Evolutionary conservation across 2,329 filamentous ascomycete species (phyloP).

Genomic region (Colletotrichum sp.): DNA sequence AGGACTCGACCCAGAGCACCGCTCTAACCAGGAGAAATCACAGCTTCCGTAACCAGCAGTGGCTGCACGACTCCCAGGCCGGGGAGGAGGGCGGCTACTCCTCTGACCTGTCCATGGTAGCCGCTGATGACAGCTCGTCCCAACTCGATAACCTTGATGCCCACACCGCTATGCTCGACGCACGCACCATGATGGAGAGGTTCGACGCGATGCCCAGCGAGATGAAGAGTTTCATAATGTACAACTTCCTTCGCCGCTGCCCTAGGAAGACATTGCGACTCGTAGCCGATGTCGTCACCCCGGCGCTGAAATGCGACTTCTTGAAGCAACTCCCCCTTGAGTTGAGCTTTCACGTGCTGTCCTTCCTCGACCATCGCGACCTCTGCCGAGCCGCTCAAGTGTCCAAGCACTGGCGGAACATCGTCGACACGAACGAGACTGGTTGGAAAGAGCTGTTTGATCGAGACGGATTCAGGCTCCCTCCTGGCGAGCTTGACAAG

Average conservation of each 20-base stretch:
- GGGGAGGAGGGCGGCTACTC: constrained; percentile 40
- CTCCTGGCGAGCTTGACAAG: constrained; percentile 81
- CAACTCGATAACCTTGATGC: constrained; percentile 29
- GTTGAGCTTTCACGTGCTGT: constrained; percentile 84
- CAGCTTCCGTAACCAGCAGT: constrained; percentile 27
- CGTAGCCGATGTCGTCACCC: constrained; percentile 89
- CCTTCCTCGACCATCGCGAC: constrained; percentile 84
- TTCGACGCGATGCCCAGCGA: constrained; percentile 92
- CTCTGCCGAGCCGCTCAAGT: constrained; percentile 92
- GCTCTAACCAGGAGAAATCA: constrained; percentile 3
- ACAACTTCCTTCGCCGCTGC: constrained; percentile 88
- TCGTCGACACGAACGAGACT: constrained; percentile 91
- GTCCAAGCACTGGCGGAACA: constrained; percentile 90
- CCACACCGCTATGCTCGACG: constrained; percentile 69
- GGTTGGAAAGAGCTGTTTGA: constrained; percentile 96
- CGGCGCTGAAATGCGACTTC: constrained; percentile 94
- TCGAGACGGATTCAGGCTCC: constrained; percentile 78
- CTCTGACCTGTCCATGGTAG: constrained; percentile 12
- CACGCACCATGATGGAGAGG: constrained; percentile 84
- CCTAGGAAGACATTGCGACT: constrained; percentile 87
- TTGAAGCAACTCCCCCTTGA: constrained; percentile 83
- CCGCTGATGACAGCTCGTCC: constrained; percentile 25
- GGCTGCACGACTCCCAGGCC: constrained; percentile 47
- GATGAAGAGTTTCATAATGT: constrained; percentile 96
- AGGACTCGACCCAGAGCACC: constrained; percentile 29